phyloP scores from a whole-genome alignment of 345 rosid species.

The Salix arbutifolia region DNA sequence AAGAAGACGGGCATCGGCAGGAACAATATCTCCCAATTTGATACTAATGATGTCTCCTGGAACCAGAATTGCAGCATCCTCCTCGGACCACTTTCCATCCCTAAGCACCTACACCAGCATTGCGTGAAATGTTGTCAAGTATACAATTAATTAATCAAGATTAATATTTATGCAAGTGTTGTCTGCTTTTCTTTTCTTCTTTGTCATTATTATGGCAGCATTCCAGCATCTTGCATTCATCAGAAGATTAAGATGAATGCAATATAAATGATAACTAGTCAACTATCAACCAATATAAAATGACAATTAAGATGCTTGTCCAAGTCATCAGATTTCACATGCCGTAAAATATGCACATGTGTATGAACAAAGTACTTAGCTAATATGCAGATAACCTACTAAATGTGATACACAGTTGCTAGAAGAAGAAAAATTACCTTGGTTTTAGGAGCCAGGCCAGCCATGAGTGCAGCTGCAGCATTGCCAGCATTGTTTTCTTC shows the following conservation, averaged over 20 bases:
- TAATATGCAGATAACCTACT: background rate
- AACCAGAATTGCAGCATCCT: constrained; percentile 28
- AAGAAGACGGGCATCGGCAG: constrained; percentile 31
- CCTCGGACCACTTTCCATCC: constrained; percentile 22
- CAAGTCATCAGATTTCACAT: background rate
- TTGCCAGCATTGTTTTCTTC: constrained; percentile 34
- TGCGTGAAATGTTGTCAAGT: background rate
- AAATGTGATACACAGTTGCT: background rate
- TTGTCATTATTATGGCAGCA: background rate
- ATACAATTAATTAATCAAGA: background rate
- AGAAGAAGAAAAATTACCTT: constrained; percentile 10
- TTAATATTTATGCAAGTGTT: background rate
- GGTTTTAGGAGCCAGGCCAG: constrained; percentile 29
- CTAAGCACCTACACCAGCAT: constrained; percentile 17
- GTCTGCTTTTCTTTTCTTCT: background rate
- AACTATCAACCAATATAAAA: background rate
- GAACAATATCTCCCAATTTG: constrained; percentile 26
- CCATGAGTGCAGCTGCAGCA: constrained; percentile 33
- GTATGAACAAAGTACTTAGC: background rate
- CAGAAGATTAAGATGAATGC: background rate
- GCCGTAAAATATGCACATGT: background rate
- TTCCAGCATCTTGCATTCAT: background rate
- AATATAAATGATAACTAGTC: too few species aligned
- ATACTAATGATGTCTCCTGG: constrained; percentile 26
- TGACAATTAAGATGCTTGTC: too few species aligned